Evolutionary conservation across 805 yeast genomes (phyloP).

Genomic region (Ogataea minuta): DNA sequence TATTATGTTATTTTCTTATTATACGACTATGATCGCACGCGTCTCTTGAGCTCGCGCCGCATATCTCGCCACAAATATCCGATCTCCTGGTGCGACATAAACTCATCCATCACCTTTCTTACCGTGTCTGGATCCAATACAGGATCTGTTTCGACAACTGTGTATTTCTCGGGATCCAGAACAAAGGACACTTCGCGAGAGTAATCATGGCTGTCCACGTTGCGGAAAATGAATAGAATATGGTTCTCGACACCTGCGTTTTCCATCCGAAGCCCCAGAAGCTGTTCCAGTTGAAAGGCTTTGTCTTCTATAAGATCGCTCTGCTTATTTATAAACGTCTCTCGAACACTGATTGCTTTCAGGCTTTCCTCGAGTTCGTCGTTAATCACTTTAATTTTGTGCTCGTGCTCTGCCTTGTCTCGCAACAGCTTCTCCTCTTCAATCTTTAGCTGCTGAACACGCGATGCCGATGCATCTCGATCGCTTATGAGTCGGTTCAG

Average conservation of each 20-base stretch:
- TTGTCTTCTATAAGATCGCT: slow-evolving; percentile 40
- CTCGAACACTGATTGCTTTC: slow-evolving; percentile 27
- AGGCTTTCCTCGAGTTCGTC: slow-evolving; percentile 24
- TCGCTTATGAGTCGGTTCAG: slow-evolving; percentile 23
- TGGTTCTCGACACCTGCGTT: slow-evolving; percentile 35
- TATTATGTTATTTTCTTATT: background rate
- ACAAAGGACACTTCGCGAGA: slow-evolving; percentile 44
- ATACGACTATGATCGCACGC: slow-evolving; percentile 8
- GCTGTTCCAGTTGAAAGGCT: slow-evolving; percentile 42
- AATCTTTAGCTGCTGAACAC: slow-evolving; percentile 39
- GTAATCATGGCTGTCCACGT: slow-evolving; percentile 46
- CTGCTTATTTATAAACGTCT: slow-evolving; percentile 37
- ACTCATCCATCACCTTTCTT: slow-evolving; percentile 20
- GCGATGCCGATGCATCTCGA: slow-evolving; percentile 35
- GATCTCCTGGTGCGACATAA: slow-evolving; percentile 30
- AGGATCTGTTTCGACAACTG: slow-evolving; percentile 38
- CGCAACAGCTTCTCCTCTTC: slow-evolving; percentile 36
- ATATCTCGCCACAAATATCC: slow-evolving; percentile 36
- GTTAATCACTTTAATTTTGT: slow-evolving; percentile 32
- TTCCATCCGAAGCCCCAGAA: slow-evolving; percentile 47
- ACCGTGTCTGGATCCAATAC: slow-evolving; percentile 25
- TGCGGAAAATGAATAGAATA: slow-evolving; percentile 42
- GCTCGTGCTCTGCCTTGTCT: slow-evolving; percentile 26
- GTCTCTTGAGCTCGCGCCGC: slow-evolving; percentile 26
- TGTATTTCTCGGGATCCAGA: slow-evolving; percentile 38